Conservation (phyloP, 2,329 filamentous ascomycete species). For the Aspergillus latus region DNA sequence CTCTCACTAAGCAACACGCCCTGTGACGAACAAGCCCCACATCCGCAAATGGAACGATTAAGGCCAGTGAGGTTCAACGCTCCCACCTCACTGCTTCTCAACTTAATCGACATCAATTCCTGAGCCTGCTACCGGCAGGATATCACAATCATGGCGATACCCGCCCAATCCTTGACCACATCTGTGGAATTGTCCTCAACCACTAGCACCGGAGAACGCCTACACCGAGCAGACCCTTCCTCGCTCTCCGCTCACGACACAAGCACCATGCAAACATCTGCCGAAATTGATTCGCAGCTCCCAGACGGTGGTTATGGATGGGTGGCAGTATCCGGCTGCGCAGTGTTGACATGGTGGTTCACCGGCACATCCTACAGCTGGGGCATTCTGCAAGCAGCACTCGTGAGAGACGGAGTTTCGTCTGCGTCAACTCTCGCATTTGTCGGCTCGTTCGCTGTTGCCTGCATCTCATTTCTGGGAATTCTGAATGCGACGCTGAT, state of each 20-base stretch:
- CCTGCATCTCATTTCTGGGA: slow-evolving; percentile 54
- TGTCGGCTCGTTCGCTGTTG: slow-evolving; percentile 55
- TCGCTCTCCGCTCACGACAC: slow-evolving; percentile 20
- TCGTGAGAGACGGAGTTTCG: slow-evolving; percentile 51
- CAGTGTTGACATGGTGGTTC: slow-evolving; percentile 57
- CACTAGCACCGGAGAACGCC: not conserved
- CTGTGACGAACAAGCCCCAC: slow-evolving; percentile 3
- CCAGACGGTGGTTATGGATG: slow-evolving; percentile 33
- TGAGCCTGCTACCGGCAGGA: not conserved
- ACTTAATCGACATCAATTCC: not conserved
- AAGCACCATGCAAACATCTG: slow-evolving; percentile 45
- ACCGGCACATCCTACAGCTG: slow-evolving; percentile 59
- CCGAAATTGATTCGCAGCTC: slow-evolving; percentile 45
- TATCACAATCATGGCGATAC: not conserved
- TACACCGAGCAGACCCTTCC: not conserved
- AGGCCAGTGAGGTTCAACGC: not conserved
- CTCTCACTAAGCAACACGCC: not conserved
- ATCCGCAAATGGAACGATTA: not conserved
- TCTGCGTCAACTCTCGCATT: slow-evolving; percentile 58
- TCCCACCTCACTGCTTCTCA: not conserved
- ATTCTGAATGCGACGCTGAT: slow-evolving; percentile 56
- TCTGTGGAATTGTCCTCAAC: not conserved
- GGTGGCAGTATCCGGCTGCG: slow-evolving; percentile 52
- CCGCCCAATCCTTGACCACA: not conserved
- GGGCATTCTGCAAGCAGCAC: slow-evolving; percentile 60